Evolutionary conservation across 495 filamentous ascomycete species (phyloP), one percentile per base, ranked within the genome.

Genomic region (Penicillium arizonense): DNA sequence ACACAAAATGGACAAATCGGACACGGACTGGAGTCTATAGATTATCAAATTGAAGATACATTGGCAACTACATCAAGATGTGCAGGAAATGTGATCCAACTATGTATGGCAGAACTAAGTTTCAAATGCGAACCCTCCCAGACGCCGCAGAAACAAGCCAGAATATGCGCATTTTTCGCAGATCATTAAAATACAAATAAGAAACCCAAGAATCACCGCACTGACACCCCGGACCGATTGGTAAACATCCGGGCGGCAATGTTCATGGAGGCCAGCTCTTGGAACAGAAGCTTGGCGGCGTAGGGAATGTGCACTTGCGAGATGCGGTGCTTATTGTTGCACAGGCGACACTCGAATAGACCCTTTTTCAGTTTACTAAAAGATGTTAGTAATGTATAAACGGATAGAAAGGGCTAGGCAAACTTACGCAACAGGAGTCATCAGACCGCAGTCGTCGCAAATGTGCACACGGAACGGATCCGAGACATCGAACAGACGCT

Each of bases 381-480:
- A 11, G 24, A 40, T 44, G 47, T 62, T 58, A 67, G 63, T 51
- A 24, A 41, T 46, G 20, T 47, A 39, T 12, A n/a, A 41, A 39
- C 39, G 5, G 32, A 57, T 20, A 26, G 45, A 43, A 32, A 44
- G 43, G 40, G 18, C 16, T 13, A 7, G 14, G 10, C 41, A 21
- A 43, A 90, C 93, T 82, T 88, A 96, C 92, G 93, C 94, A 77
- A 98, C 89, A 0, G 94, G 94, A 9, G 91, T 97, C 94, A 99
- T 99, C 62, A 99, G 77, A 51, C 94, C 94, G 71, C 94, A 99
- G 64, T 97, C 94, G 71, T 99, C 94, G 73, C 94, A 99, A 55
- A 99, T 87, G 68, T 99, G 95, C 46, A 99, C 95, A 59, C 91
- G 79, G 82, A 96, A 97, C n/a, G 94, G 92, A 73, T 99, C 94